Conservation (phyloP, 116 monocot species). For the Posidonia oceanica region DNA sequence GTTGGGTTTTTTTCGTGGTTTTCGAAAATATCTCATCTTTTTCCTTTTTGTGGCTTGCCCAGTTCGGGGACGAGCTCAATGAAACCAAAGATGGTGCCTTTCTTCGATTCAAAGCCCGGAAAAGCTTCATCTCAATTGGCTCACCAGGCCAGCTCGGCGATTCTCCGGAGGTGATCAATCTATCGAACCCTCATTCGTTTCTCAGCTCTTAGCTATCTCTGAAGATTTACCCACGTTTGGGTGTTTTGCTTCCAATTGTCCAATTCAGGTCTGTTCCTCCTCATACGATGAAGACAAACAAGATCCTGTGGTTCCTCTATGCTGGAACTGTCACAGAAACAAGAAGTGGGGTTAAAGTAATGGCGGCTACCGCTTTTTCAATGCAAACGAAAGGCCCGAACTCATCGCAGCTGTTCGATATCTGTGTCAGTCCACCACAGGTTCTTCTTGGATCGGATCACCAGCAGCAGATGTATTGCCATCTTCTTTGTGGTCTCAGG, state of each 20-base stretch:
- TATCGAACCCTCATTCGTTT: background rate
- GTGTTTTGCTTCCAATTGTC: background rate
- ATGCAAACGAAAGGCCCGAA: conserved; percentile 7
- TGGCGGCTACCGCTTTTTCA: conserved; percentile 25
- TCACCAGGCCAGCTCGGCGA: conserved; percentile 12
- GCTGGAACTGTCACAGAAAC: conserved; percentile 22
- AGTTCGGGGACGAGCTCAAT: conserved; percentile 29
- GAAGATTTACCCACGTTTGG: no score
- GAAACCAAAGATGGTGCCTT: conserved; percentile 34
- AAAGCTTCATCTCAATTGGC: conserved; percentile 8
- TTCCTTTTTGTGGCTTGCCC: background rate
- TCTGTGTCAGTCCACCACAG: conserved; percentile 33
- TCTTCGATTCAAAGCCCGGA: conserved; percentile 14
- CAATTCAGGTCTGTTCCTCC: background rate
- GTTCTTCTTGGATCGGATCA: conserved; percentile 31
- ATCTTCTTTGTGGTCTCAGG: conserved; percentile 39
- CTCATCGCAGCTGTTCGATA: conserved; percentile 6
- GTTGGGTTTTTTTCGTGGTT: background rate
- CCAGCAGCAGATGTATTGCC: conserved; percentile 47
- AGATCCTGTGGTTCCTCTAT: conserved; percentile 30
- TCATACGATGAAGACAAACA: background rate
- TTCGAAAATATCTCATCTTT: background rate
- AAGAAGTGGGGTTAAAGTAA: conserved; percentile 16
- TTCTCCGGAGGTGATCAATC: conserved; percentile 16
- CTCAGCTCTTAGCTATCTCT: no score